Evolutionary conservation across 1,139 yeast species (phyloP).

Genomic region (Hemisphaericaspora lyxosophila): DNA sequence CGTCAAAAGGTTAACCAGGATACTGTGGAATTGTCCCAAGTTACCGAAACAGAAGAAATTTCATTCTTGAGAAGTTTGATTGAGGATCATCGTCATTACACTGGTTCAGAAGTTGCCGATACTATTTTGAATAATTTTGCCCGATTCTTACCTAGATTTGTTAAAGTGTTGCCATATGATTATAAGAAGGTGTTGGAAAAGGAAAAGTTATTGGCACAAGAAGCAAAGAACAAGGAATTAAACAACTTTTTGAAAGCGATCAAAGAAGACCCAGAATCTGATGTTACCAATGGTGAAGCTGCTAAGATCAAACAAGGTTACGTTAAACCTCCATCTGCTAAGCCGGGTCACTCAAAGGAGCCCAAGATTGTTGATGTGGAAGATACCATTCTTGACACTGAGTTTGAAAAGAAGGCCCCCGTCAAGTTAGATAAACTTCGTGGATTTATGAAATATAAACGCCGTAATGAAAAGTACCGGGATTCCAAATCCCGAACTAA

Average conservation of each 20-base stretch:
- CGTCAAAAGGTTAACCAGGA: slow-evolving; percentile 69
- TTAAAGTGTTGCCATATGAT: slow-evolving; percentile 89
- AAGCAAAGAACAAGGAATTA: slow-evolving; percentile 64
- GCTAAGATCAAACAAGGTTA: slow-evolving; percentile 51
- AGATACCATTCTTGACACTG: slow-evolving; percentile 75
- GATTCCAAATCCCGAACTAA: slow-evolving; percentile 69
- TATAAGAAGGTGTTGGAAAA: slow-evolving; percentile 86
- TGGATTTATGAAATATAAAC: slow-evolving; percentile 92
- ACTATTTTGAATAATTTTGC: slow-evolving; percentile 82
- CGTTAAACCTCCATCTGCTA: slow-evolving; percentile 29
- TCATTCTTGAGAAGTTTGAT: slow-evolving; percentile 91
- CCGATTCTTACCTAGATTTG: slow-evolving; percentile 83
- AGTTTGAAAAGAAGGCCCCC: slow-evolving; percentile 61
- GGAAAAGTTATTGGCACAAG: slow-evolving; percentile 67
- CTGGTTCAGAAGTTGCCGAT: slow-evolving; percentile 88
- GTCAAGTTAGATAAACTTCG: slow-evolving; percentile 74
- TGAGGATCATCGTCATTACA: slow-evolving; percentile 94
- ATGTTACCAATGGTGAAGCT: slow-evolving; percentile 85
- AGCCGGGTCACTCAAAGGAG: slow-evolving; percentile 51
- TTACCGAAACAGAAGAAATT: slow-evolving; percentile 87
- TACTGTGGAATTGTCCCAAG: slow-evolving; percentile 74
- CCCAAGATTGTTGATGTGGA: slow-evolving; percentile 89
- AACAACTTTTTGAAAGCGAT: slow-evolving; percentile 61
- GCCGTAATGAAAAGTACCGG: slow-evolving; percentile 86
- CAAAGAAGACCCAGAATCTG: slow-evolving; percentile 80